Evolutionary conservation across 805 yeast species (phyloP), one percentile per base, ranked within the genome.

Genomic region (Saturnispora besseyi): DNA sequence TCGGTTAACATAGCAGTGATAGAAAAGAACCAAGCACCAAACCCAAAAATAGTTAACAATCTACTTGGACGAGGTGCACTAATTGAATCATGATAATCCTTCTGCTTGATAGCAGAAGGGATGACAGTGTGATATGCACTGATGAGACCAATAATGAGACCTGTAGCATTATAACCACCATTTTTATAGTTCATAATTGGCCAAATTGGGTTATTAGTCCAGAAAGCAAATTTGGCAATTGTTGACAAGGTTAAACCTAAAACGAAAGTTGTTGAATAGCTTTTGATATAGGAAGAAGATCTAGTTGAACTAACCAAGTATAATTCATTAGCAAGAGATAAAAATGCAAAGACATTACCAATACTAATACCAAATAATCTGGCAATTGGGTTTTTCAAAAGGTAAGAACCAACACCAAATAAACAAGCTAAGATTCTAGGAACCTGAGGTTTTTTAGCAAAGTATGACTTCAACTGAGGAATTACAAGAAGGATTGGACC

Each of bases 181-280:
- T 87, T 89, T 11, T 72, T 76, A 15, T 73, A 74, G 63, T 89
- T 82, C 90, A 93, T 82, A 46, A 90, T 84, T 29, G 98, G 95
- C 99, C 99, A 93, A 44, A 89, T 72, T 36, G 99, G 99, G 63
- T 93, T 93, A 62, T 90, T 90, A 2, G 98, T 80, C 67, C 78
- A 84, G 58, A 75, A 78, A 9, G 83, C 78, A 68, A 77, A 84
- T 62, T 93, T 93, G 18, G 87, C 72, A 30, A 87, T 77, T 1
- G 89, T 78, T 1, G 96, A 80, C 5, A 80, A 63, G 41, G 86
- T 71, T 52, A 93, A 72, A 15, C 99, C 99, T 28, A 85, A 53
- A 1, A 80, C 63, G 55, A 84, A 81, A 3, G 90, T 72, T 3
- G 80, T 62, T 4, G 80, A 70, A 55, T 77, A 78, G 41, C 58